A percentile compares a stretch with the other conserved stretches of the same genome.
Evolutionary conservation across 169 alveolate genomes (phyloP).

Genomic region (Sarcocystis neurona): DNA sequence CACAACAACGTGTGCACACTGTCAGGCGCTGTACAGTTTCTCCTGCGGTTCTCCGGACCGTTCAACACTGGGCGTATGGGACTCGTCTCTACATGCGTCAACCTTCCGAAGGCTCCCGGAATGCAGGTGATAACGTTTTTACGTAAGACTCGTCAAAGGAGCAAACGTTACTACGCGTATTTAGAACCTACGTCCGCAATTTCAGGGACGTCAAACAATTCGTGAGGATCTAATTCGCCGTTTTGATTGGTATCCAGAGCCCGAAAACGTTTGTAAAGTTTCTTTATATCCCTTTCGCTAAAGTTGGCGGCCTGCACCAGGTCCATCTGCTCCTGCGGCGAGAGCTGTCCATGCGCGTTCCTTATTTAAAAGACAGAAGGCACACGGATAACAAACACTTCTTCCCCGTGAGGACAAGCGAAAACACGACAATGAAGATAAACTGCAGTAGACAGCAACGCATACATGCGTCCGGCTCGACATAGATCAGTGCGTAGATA

Average conservation of each 20-base stretch:
- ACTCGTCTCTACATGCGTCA: no score
- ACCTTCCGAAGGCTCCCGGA: no score
- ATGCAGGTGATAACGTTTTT: no score
- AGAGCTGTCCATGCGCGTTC: constrained; percentile 68
- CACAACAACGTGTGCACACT: no score
- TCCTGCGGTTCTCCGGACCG: no score
- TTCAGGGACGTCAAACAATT: constrained; percentile 95
- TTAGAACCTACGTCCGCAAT: constrained; percentile 81
- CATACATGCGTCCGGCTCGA: neutral
- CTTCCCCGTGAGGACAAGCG: neutral
- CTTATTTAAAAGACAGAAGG: constrained; percentile 3
- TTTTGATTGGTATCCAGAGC: constrained; percentile 91
- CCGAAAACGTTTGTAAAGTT: constrained; percentile 88
- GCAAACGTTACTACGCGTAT: no score
- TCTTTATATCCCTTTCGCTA: constrained; percentile 90
- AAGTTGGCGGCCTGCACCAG: constrained; percentile 86
- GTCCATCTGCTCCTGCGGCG: constrained; percentile 77
- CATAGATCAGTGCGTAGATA: neutral
- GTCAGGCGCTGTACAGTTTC: no score
- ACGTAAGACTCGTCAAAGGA: no score
- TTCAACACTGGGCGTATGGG: no score
- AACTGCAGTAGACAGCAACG: neutral
- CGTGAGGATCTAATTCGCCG: constrained; percentile 94
- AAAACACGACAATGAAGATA: neutral
- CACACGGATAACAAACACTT: neutral